Conservation (phyloP, 345 rosid genomes). For the Brassica nigra region DNA sequence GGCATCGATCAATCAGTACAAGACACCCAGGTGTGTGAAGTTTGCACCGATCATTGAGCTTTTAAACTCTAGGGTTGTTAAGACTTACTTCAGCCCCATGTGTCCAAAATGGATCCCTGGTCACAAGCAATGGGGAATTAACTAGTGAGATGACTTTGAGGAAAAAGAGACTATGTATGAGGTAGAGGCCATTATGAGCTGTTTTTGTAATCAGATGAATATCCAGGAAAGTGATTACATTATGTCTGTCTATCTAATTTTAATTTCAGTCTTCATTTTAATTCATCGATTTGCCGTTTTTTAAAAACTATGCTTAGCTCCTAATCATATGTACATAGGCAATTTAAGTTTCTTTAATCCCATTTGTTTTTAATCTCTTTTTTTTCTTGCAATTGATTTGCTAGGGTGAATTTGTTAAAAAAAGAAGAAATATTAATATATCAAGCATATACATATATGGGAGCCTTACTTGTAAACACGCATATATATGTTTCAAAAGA, state of each 20-base stretch:
- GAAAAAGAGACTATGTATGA: not conserved
- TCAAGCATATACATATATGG: not conserved
- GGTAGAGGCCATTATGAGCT: constrained; percentile 34
- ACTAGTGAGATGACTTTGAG: constrained; percentile 29
- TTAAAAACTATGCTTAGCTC: constrained; percentile 3
- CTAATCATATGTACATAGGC: constrained; percentile 59
- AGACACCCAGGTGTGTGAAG: constrained; percentile 96
- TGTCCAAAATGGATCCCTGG: constrained; percentile 97
- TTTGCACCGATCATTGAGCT: constrained; percentile 91
- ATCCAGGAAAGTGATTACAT: constrained; percentile 18
- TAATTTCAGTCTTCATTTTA: constrained; percentile 30
- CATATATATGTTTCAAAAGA: not conserved
- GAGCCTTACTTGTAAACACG: not conserved
- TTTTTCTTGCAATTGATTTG: not conserved
- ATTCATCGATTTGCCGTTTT: constrained; percentile 36
- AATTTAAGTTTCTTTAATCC: constrained; percentile 43
- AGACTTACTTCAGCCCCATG: constrained; percentile 79
- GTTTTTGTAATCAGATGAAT: constrained; percentile 46
- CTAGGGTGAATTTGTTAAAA: not conserved
- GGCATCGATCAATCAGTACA: constrained; percentile 94
- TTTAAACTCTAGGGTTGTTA: constrained; percentile 68
- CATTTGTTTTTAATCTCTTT: not conserved
- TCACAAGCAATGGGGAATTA: constrained; percentile 78
- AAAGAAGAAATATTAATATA: not conserved
- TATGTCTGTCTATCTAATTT: constrained; percentile 31